Evolutionary conservation across 495 filamentous ascomycete species (phyloP), one percentile per base, ranked within the genome.

Genomic region (Hypomontagnella monticulosa): DNA sequence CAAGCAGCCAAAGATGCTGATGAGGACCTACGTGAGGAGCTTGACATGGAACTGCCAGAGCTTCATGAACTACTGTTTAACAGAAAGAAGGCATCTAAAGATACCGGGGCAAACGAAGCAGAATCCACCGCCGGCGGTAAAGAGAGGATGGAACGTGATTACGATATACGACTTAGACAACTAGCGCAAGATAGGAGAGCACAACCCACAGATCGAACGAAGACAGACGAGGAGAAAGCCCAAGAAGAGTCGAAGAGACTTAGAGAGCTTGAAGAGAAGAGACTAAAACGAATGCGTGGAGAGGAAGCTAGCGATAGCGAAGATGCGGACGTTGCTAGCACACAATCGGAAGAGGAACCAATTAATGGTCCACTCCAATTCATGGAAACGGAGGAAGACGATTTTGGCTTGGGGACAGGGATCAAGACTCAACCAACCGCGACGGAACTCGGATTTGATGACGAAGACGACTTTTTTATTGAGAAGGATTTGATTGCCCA

Each of bases 1-100:
- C 96, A 98, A 78, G 87, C 91, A 54, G 85, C 85, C 6, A 99
- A 97, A 74, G 95, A 98, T 60, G 93, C 97, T 43, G 93, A 99
- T 69, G 93, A 93, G 20, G 93, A 96, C 69, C 78, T 97, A n/a
- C 83, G 91, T 58, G 90, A 93, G 46, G 87, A 90, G 48, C 67
- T 86, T 37, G 81, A 86, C 57, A 88, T 92, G 71, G 89, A 89
- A 15, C 83, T 97, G 53, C 83, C 87, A n/a, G 88, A 91, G 53
- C 81, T 98, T 7, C 90, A 94, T 62, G 84, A 83, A 8, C 84
- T 96, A 23, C 76, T 99, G 2, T 79, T 78, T 18, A 52, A 60
- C 38, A 69, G 69, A 11, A 54, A 79, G 66, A 57, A 66, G 67
- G 30, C 50, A 57, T 30, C 36, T 48, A 12, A 65, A 49, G 47